A percentile compares a stretch with the other conserved stretches of the same genome.
Conservation (phyloP, 169 alveolate genomes). For the Amoebophrya sp. region DNA sequence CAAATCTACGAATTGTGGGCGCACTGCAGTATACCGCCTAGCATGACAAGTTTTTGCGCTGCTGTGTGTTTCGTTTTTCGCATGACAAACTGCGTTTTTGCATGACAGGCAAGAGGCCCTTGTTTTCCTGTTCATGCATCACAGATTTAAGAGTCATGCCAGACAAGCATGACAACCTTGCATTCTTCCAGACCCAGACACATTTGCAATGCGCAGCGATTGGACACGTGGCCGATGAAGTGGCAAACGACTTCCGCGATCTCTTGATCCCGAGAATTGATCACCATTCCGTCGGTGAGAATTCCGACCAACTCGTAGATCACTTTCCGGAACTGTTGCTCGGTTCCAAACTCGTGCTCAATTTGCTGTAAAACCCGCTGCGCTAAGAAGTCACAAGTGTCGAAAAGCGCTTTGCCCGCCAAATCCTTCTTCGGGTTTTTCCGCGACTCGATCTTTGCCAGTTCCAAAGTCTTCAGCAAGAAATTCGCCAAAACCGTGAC, state of each 20-base stretch:
- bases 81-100: too few relatives aligned
- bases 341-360: not conserved
- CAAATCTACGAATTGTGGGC: too few relatives aligned
- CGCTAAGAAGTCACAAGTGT: not conserved
- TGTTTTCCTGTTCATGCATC: too few relatives aligned
- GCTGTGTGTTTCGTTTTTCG: too few relatives aligned
- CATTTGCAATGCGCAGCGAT: too few relatives aligned
- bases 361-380: not conserved
- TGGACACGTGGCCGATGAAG: not conserved
- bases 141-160: too few relatives aligned
- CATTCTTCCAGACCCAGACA: too few relatives aligned
- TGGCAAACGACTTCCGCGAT: not conserved
- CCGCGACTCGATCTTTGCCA: not conserved
- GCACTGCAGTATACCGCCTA: too few relatives aligned
- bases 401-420: not conserved
- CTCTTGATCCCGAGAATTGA: not conserved
- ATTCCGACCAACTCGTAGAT: not conserved
- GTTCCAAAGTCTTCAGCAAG: not conserved
- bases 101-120: too few relatives aligned
- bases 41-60: too few relatives aligned
- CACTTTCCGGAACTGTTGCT: not conserved
- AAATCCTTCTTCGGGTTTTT: too few relatives aligned
- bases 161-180: too few relatives aligned
- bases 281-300: constrained; percentile 9
- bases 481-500: not conserved